Base-by-base conservation (phyloP, 148 eudicot genomes). In the Fagopyrum homotropicum region DNA sequence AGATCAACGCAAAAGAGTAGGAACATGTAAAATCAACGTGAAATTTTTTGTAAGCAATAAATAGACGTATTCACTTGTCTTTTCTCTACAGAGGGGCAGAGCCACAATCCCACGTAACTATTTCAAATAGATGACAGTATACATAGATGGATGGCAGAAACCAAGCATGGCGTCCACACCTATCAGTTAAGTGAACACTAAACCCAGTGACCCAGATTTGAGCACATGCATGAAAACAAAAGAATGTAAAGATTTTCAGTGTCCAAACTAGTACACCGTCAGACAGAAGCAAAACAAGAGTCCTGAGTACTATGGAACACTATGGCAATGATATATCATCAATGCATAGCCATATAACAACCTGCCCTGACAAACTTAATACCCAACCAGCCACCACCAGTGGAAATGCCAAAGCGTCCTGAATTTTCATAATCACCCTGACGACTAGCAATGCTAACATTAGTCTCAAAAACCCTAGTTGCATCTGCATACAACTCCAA, bases 381-480 rank as follows among this genome's bases (percentile, higher is more conserved):
- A 10, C 16, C 44, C 69, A 63, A 26, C 43, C 69, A 63, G 1
- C 68, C 44, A 63, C 30, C 16, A 10, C 69, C 69, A 29, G 30
- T 10, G 40, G 69, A 63, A 14, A 63, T 63, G 44, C 4, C 44
- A 63, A 29, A 19, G 30, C 19, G 22, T 19, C 9, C 60, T 17
- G 40, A 26, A 5, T 26, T 60, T 26, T 22, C 16, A 9, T 4
- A 4, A 15, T 43, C 69, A 63, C 69, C 29, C 69, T 57, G 16
- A 46, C 8, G 43, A 66, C 71, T 66, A 66, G 71, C 46, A 66
- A 66, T 66, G 7, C 71, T 66, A 17, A 43, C 40, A 12, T 66
- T 35, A 66, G 71, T 4, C 47, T 63, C 6, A 35, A 4, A 30
- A 30, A 63, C 5, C 69, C 71, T 12, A 66, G 71, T 66, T 66